phyloP scores from a whole-genome alignment of 495 filamentous ascomycete species.

The Trichocladium antarcticum region DNA sequence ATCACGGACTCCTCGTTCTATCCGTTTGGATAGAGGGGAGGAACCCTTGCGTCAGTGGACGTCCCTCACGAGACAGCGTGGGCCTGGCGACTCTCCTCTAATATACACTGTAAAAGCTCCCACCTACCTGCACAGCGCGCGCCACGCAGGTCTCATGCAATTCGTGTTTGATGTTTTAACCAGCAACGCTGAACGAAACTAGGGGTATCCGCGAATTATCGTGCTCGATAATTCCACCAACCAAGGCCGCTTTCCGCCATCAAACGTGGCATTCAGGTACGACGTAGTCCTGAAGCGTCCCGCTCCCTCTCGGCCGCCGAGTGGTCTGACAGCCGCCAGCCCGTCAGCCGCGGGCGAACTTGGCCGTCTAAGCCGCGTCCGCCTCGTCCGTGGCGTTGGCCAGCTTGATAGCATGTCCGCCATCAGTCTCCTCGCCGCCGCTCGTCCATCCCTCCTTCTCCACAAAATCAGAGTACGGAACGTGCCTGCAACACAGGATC shows the following conservation, averaged over 20 bases:
- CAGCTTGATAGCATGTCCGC: conserved; percentile 11
- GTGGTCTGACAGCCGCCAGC: too few species aligned
- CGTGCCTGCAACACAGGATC: conserved; percentile 1
- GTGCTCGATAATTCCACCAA: too few species aligned
- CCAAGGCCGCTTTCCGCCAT: too few species aligned
- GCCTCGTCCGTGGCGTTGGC: background rate
- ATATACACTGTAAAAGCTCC: conserved; percentile 1
- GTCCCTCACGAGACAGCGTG: background rate
- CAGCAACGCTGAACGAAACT: too few species aligned
- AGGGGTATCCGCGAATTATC: too few species aligned
- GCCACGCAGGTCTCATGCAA: too few species aligned
- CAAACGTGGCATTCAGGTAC: too few species aligned
- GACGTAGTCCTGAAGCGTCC: too few species aligned
- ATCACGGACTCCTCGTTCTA: background rate
- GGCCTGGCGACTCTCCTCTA: conserved; percentile 1
- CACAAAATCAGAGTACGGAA: conserved; percentile 10
- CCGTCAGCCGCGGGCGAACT: too few species aligned
- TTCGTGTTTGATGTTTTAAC: too few species aligned
- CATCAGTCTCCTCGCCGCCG: conserved; percentile 24
- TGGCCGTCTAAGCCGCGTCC: too few species aligned
- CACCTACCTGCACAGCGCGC: background rate
- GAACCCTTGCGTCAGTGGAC: background rate
- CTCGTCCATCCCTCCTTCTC: conserved; percentile 24
- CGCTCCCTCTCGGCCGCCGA: too few species aligned
- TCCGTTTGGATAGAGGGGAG: background rate